phyloP scores from a whole-genome alignment of 208 protist genomes.

The Herpetomonas samuelpessoai region DNA sequence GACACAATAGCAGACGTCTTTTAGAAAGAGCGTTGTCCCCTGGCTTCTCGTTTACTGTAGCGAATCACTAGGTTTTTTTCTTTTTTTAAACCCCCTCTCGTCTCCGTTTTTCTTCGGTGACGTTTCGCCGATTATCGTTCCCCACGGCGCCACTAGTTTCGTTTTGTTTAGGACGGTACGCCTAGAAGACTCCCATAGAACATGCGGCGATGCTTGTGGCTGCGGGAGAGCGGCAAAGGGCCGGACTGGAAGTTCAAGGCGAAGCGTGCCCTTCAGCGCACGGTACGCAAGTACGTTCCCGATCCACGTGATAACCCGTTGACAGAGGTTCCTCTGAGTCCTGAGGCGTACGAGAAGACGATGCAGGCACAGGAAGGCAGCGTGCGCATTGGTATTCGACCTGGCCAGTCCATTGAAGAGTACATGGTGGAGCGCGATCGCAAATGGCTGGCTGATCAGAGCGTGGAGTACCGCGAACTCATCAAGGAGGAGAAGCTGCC shows the following conservation, averaged over 20 bases:
- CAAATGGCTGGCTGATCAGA: slow-evolving; percentile 68
- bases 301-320: slow-evolving; percentile 82
- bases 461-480: slow-evolving; percentile 20
- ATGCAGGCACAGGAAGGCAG: slow-evolving; percentile 70
- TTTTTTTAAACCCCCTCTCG: too few species aligned
- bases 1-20: too few species aligned
- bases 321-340: slow-evolving; percentile 70
- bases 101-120: too few species aligned
- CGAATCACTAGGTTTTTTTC: too few species aligned
- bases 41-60: too few species aligned
- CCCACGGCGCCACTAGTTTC: too few species aligned
- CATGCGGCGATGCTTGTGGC: not conserved
- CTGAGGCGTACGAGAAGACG: slow-evolving; percentile 60
- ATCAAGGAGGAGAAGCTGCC: slow-evolving; percentile 40
- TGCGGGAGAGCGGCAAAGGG: slow-evolving; percentile 10
- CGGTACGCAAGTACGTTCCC: slow-evolving; percentile 68
- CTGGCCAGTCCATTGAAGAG: slow-evolving; percentile 80
- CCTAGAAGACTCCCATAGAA: not conserved
- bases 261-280: slow-evolving; percentile 51
- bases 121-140: too few species aligned
- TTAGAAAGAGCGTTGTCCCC: too few species aligned
- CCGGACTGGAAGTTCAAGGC: slow-evolving; percentile 53
- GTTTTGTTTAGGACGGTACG: too few species aligned
- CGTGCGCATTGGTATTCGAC: slow-evolving; percentile 76
- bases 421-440: slow-evolving; percentile 85